phyloP scores from a whole-genome alignment of 306 rosid genomes.

The Hippophae rhamnoides region DNA sequence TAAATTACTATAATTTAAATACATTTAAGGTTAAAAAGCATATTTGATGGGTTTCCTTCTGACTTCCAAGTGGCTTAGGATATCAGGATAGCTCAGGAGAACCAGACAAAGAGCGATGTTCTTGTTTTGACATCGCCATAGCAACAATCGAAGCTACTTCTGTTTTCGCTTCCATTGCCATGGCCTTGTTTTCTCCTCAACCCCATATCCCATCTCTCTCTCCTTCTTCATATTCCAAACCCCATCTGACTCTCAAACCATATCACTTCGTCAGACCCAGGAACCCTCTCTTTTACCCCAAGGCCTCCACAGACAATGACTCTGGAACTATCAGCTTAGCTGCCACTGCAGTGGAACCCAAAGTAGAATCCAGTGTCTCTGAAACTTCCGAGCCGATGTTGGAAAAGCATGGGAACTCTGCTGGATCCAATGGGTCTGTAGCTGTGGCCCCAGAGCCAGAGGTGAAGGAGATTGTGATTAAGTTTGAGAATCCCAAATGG shows the following conservation, averaged over 20 bases:
- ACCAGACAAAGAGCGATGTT: conserved; percentile 10
- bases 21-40: too few species aligned
- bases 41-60: too few species aligned
- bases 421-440: conserved; percentile 46
- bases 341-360: conserved; percentile 22
- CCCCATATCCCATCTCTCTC: conserved; percentile 35
- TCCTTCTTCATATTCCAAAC: conserved; percentile 32
- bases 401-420: conserved; percentile 21
- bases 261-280: conserved; percentile 31
- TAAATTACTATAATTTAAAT: too few species aligned
- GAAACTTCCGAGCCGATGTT: conserved; percentile 18
- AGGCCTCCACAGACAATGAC: conserved; percentile 50
- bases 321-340: conserved; percentile 32
- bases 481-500: conserved; percentile 67
- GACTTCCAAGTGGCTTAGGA: too few species aligned
- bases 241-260: conserved; percentile 25
- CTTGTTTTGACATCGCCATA: conserved; percentile 24
- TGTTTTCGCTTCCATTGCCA: conserved; percentile 40
- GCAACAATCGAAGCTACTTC: neutral
- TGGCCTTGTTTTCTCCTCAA: conserved; percentile 68
- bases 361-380: conserved; percentile 15
- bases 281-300: conserved; percentile 18
- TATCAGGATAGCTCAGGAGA: conserved; percentile 7
- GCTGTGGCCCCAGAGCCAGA: conserved; percentile 32
- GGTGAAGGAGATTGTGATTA: conserved; percentile 21